phyloP scores from a whole-genome alignment of 73 alveolate species.

The Tetrahymena borealis region DNA sequence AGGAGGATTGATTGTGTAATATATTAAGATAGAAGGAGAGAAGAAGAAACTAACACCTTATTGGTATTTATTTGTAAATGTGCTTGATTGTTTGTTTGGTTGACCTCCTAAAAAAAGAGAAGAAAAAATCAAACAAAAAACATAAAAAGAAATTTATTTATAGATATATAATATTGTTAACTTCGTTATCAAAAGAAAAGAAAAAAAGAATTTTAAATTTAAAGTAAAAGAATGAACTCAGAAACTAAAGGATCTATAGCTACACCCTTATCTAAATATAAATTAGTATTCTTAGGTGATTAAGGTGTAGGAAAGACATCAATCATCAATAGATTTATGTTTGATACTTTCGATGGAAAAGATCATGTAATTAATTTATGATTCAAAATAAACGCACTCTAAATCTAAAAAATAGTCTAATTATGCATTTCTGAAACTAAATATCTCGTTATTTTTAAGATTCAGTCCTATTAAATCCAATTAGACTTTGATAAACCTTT shows the following conservation, averaged over 20 bases:
- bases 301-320: slow-evolving; percentile 76
- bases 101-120: background rate
- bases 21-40: background rate
- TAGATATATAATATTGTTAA: background rate
- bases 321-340: slow-evolving; percentile 62
- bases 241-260: slow-evolving; percentile 41
- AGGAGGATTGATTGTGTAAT: background rate
- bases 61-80: background rate
- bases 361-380: slow-evolving; percentile 45
- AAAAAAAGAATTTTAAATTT: background rate
- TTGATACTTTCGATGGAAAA: slow-evolving; percentile 70
- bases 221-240: slow-evolving; percentile 3
- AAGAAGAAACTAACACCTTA: background rate
- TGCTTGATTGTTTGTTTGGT: background rate
- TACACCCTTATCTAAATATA: slow-evolving; percentile 60
- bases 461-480: too few relatives aligned
- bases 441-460: too few relatives aligned
- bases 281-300: slow-evolving; percentile 73
- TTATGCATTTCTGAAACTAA: too few relatives aligned
- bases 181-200: background rate
- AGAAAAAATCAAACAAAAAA: background rate
- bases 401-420: slow-evolving; percentile 45
- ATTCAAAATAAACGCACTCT: slow-evolving; percentile 31
- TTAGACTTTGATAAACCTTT: too few relatives aligned
- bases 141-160: background rate